Evolutionary conservation across 1,139 yeast genomes (phyloP).

Genomic region (Candida sp.): DNA sequence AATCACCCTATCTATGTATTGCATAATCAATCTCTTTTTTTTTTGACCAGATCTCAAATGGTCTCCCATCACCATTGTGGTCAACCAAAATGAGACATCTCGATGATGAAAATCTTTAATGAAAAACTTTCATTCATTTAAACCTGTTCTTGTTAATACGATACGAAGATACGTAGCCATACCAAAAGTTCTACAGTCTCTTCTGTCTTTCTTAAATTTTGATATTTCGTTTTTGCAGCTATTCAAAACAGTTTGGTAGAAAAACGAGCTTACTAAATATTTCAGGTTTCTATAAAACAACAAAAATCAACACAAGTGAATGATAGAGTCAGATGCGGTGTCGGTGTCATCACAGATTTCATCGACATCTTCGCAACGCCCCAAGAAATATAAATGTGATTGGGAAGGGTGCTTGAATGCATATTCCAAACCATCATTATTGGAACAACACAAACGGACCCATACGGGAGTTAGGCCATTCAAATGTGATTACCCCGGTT

Average conservation of each 20-base stretch:
- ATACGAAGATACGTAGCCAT: background rate
- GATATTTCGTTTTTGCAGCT: background rate
- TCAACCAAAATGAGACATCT: background rate
- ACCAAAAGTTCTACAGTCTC: background rate
- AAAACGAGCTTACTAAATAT: background rate
- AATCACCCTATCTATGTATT: no score
- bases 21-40: no score
- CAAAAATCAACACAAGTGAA: background rate
- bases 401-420: constrained; percentile 68
- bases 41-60: background rate
- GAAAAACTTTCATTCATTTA: background rate
- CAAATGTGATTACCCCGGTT: constrained; percentile 49
- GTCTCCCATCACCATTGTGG: background rate
- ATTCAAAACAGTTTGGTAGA: background rate
- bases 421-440: constrained; percentile 75
- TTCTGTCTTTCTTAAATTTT: no score
- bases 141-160: background rate
- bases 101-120: background rate
- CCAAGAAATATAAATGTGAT: constrained; percentile 60
- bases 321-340: constrained; percentile 6
- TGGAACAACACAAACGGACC: constrained; percentile 76
- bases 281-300: background rate
- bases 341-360: constrained; percentile 9
- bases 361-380: constrained; percentile 32
- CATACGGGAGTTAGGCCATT: constrained; percentile 84